Conservation (phyloP, 305 asterid genomes). For the Fraxinus dipetala region DNA sequence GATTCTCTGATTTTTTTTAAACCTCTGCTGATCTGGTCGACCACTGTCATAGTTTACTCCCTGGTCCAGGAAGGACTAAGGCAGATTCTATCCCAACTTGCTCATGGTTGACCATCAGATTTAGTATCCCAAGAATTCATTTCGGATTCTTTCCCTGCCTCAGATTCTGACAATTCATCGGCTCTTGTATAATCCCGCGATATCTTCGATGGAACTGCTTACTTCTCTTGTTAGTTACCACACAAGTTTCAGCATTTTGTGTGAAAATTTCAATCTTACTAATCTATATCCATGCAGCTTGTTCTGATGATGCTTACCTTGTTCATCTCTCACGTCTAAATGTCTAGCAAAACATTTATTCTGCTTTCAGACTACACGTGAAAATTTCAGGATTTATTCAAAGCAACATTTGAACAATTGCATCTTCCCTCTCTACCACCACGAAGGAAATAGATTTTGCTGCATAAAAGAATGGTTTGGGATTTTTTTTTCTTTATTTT, state of each 20-base stretch:
- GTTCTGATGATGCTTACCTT: neutral
- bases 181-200: neutral
- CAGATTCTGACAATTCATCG: neutral
- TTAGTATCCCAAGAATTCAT: neutral
- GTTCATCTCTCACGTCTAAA: neutral
- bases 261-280: neutral
- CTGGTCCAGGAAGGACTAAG: conserved; percentile 1
- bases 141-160: neutral
- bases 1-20: neutral
- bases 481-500: neutral
- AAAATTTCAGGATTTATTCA: neutral
- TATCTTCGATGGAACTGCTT: neutral
- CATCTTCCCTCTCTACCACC: neutral
- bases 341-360: neutral
- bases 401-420: neutral
- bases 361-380: conserved; percentile 1
- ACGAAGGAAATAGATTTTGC: conserved; percentile 4
- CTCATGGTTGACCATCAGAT: neutral
- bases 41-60: neutral
- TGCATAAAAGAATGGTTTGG: neutral
- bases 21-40: neutral
- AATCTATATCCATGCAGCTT: neutral
- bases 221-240: neutral
- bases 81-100: neutral
- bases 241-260: neutral